Evolutionary conservation across 345 rosid species (phyloP).

Genomic region (Excoecaria agallocha): DNA sequence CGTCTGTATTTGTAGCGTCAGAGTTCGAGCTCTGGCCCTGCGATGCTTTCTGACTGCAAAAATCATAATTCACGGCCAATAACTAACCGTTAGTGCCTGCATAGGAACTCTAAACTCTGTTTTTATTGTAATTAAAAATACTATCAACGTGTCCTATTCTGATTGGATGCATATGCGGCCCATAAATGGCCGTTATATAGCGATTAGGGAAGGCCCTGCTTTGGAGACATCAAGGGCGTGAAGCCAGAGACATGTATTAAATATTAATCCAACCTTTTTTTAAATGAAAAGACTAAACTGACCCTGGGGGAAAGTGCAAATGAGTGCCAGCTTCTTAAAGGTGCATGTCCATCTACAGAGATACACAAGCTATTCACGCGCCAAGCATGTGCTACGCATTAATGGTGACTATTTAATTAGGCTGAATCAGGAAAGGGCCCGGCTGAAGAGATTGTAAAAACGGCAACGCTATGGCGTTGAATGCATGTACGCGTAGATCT

Average conservation of each 20-base stretch:
- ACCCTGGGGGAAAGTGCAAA: background rate
- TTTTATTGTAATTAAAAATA: background rate
- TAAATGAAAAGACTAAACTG: background rate
- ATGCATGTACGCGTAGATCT: background rate
- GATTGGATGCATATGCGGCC: conserved; percentile 4
- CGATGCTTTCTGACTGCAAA: conserved; percentile 69
- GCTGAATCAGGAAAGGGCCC: too few species aligned
- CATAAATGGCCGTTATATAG: conserved; percentile 20
- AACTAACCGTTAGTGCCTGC: conserved; percentile 26
- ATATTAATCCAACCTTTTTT: background rate
- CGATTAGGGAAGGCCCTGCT: conserved; percentile 12
- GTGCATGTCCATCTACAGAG: background rate
- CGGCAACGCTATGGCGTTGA: background rate
- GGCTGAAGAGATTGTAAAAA: background rate
- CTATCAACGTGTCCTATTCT: conserved; percentile 14
- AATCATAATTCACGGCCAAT: background rate
- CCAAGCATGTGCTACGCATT: background rate
- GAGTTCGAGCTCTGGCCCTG: conserved; percentile 35
- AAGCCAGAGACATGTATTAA: conserved; percentile 10
- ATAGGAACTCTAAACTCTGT: too few species aligned
- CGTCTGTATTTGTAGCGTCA: conserved; percentile 14
- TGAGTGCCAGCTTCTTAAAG: too few species aligned
- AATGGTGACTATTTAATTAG: too few species aligned
- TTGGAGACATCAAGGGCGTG: too few species aligned
- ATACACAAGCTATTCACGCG: background rate